Evolutionary conservation across 371 early-diverging fungal genomes (phyloP), one percentile per base, ranked within the genome.

Genomic region (Lichtheimia ramosa): DNA sequence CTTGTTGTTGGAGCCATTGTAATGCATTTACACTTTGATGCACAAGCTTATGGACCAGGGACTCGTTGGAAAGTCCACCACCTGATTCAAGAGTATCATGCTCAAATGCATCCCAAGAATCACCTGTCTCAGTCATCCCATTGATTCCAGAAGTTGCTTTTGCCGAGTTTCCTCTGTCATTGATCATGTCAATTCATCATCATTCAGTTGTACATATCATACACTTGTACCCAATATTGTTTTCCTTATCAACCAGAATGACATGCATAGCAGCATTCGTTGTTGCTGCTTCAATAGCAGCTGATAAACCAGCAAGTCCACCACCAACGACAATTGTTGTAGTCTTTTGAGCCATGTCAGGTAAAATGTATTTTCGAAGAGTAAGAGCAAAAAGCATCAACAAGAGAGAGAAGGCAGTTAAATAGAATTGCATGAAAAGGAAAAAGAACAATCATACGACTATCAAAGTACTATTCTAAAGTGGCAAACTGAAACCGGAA

Each of bases 131-230:
- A 5, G 92, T 89, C 18, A 85, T 88, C n/a, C 86, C 90, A 78
- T 93, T 93, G 69, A 93, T 93, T 48, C 93, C 93, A 21, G 92
- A 92, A 1, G 93, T 88, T 8, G 93, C 93, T 69, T 93, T 93
- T 69, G 89, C 78, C 5, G 86, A 85, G 61, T 88, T 88, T 43
- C 92, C 93, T 46, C 92, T 73, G 20, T 23, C n/a, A n/a, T n/a
- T n/a, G 1, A 5, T 13, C 10, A 25, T 8, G 51, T 23, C 2
- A 23, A 21, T 5, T 2, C 0, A 6, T 5, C 21, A 18, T 1
- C 14, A 42, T n/a, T n/a, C n/a, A n/a, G n/a, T n/a, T 14, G 39
- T 10, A 2, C 4, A n/a, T 2, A 18, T 3, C 43, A 54, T 15
- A 12, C 5, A 8, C 13, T 3, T 54, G 12, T 65, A 75, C 75